A percentile compares a stretch with the other conserved stretches of the same genome.
Evolutionary conservation across 2,329 filamentous ascomycete species (phyloP).

Genomic region (Trichocomaceae sp.): DNA sequence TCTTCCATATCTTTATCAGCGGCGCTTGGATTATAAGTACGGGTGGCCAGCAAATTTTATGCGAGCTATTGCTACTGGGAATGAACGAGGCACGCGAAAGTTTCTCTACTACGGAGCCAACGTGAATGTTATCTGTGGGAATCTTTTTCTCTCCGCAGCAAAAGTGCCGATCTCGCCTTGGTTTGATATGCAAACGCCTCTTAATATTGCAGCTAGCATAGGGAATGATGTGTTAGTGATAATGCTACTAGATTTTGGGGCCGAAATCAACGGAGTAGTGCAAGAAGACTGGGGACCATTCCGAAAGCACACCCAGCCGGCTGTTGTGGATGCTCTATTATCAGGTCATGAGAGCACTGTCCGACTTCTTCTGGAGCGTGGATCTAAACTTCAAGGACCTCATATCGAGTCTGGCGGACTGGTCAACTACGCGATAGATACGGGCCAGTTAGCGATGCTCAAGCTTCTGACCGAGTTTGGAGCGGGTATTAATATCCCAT

Average conservation of each 20-base stretch:
- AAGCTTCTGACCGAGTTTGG: background rate
- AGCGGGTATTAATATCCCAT: background rate
- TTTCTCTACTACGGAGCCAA: background rate
- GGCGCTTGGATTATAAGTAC: background rate
- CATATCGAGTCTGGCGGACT: background rate
- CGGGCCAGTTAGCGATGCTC: background rate
- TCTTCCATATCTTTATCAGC: background rate
- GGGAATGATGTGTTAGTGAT: background rate
- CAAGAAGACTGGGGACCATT: background rate
- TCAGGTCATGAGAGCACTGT: background rate
- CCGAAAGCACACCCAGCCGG: background rate
- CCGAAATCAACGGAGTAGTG: background rate
- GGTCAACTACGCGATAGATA: background rate
- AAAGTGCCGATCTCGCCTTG: background rate
- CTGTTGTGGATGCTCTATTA: background rate
- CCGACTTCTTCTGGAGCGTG: background rate
- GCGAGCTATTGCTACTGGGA: background rate
- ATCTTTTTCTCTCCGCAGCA: background rate
- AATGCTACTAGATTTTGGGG: background rate
- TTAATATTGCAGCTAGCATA: background rate
- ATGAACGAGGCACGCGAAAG: background rate
- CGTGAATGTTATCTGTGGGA: background rate
- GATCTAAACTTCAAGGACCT: background rate
- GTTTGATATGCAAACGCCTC: background rate
- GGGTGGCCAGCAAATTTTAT: background rate